These are phyloP conservation scores for Exophiala aquamarina DNA, from an alignment of 2,329 filamentous ascomycete species.

Conservation along the genomic window DNA sequence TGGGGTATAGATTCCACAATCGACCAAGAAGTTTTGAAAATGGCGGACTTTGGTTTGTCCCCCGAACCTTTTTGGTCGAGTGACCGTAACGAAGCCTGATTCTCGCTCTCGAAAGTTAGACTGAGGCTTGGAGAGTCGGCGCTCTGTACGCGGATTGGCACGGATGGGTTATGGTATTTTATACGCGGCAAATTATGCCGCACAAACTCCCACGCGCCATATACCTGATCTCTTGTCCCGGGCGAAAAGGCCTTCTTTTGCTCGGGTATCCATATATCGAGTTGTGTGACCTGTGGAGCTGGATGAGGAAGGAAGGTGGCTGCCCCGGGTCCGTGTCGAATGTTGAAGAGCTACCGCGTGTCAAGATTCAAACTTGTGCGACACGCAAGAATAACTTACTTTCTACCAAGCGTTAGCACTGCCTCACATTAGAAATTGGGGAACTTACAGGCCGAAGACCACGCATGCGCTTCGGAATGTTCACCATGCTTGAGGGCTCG, in stretches of 20 bases:
- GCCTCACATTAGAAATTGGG: background rate
- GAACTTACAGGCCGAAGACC: conserved; percentile 68
- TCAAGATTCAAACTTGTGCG: conserved; percentile 22
- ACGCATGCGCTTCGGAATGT: conserved; percentile 65
- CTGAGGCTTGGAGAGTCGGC: conserved; percentile 39
- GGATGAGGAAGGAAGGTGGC: conserved; percentile 65
- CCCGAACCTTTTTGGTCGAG: background rate
- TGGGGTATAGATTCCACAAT: conserved; percentile 16
- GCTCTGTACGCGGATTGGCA: conserved; percentile 80
- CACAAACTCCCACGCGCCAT: too few species aligned
- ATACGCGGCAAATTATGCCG: conserved; percentile 65
- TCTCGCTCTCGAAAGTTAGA: conserved; percentile 39
- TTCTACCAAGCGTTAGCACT: conserved; percentile 12
- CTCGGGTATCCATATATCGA: conserved; percentile 37
- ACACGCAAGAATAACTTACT: conserved; percentile 9
- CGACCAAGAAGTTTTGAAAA: conserved; percentile 14
- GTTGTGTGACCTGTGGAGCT: conserved; percentile 40
- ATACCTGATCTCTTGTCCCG: too few species aligned
- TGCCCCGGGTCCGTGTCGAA: conserved; percentile 81
- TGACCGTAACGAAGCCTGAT: conserved; percentile 9
- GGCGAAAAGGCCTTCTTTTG: conserved; percentile 32
- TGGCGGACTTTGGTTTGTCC: too few species aligned
- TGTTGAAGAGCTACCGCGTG: conserved; percentile 62
- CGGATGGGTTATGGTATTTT: conserved; percentile 88
- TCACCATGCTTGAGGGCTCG: conserved; percentile 41